Evolutionary conservation across 495 filamentous ascomycete species (phyloP), one percentile per base, ranked within the genome.

Genomic region (Hypoxylon intermedium): DNA sequence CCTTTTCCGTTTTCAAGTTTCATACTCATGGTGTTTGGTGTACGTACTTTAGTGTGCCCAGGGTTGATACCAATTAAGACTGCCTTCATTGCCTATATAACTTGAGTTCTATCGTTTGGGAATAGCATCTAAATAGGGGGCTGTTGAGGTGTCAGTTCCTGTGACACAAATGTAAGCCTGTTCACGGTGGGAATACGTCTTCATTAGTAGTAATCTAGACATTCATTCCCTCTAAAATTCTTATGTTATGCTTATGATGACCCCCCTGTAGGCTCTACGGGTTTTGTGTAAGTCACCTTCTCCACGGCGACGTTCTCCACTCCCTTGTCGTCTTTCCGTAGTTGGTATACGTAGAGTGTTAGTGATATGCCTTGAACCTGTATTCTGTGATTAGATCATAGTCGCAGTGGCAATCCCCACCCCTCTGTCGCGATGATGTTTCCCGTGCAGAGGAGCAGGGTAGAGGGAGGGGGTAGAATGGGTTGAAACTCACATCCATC

Each of bases 361-460:
- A 99, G 82, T 9, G 96, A 93, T 76, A 97, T 94, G 13, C 94
- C 94, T 85, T 99, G 94, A 26, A 98, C 93, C 93, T 97, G 59
- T 37, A 26, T 48, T 23, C n/a, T n/a, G n/a, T n/a, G n/a, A n/a
- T n/a, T n/a, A n/a, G n/a, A n/a, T n/a, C n/a, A n/a, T n/a, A n/a
- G n/a, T n/a, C n/a, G n/a, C n/a, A n/a, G n/a, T n/a, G n/a, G n/a
- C n/a, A n/a, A n/a, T n/a, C n/a, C n/a, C n/a, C n/a, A n/a, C n/a
- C n/a, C n/a, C n/a, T n/a, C n/a, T n/a, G n/a, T n/a, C n/a, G n/a
- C n/a, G n/a, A n/a, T n/a, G n/a, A 0, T 16, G 26, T 28, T 28
- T 28, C 26, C 26, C 26, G 26, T 28, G 26, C 26, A 28, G 26
- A 28, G 30, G 9, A 12, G 30, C 7, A 2, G n/a, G n/a, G n/a